Evolutionary conservation across 257 asterid genomes (phyloP).

Genomic region (Datura wrightii): DNA sequence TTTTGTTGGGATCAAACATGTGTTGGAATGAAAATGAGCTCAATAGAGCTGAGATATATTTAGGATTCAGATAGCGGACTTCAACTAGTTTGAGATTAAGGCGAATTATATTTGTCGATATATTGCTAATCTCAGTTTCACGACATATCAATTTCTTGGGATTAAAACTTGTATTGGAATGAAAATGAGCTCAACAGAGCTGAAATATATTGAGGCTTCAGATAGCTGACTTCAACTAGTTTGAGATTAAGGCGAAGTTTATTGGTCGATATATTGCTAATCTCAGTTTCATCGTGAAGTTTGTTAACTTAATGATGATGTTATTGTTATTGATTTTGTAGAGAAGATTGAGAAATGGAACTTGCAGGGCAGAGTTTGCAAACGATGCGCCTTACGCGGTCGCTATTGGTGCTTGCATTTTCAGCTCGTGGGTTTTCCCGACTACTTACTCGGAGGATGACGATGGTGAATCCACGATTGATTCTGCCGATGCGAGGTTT

Average conservation of each 20-base stretch:
- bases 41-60: too few relatives aligned
- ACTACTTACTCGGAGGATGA: slow-evolving; percentile 59
- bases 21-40: too few relatives aligned
- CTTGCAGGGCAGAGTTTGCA: slow-evolving; percentile 79
- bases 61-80: too few relatives aligned
- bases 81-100: too few relatives aligned
- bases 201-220: not conserved
- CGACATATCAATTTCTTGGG: slow-evolving; percentile 52
- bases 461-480: slow-evolving; percentile 74
- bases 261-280: not conserved
- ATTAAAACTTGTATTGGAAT: not conserved
- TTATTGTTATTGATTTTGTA: slow-evolving; percentile 23
- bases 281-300: not conserved
- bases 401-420: slow-evolving; percentile 88
- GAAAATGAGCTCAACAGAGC: not conserved
- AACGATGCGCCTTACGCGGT: slow-evolving; percentile 75
- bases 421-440: slow-evolving; percentile 77
- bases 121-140: not conserved
- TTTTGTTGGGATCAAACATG: slow-evolving; percentile 50
- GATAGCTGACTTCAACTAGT: too few relatives aligned
- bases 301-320: not conserved
- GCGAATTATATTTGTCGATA: not conserved
- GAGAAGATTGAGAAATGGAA: slow-evolving; percentile 60
- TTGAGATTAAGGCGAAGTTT: too few relatives aligned
- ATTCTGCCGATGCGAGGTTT: slow-evolving; percentile 80